Conservation (phyloP, 2,329 filamentous ascomycete genomes). For the Teratosphaeriaceae sp. region DNA sequence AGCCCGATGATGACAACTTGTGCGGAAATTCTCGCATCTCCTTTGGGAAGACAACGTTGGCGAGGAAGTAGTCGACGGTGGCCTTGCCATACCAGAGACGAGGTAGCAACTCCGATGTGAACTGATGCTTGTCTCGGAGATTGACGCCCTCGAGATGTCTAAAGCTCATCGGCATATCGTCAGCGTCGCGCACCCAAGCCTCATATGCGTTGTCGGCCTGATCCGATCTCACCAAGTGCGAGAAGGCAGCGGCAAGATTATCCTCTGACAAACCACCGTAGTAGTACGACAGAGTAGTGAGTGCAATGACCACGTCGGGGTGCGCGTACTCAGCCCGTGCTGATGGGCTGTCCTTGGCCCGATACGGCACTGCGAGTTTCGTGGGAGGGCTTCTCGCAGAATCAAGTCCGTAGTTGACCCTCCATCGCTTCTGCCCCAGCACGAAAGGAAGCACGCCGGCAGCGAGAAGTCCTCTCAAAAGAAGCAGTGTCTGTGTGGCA, state of each 20-base stretch:
- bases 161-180: conserved; percentile 13
- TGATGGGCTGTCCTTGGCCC: conserved; percentile 58
- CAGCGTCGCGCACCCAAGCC: conserved; percentile 15
- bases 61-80: conserved; percentile 60
- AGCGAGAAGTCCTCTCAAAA: conserved; percentile 58
- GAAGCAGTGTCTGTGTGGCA: conserved; percentile 36
- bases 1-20: conserved; percentile 60
- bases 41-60: conserved; percentile 57
- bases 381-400: conserved; percentile 41
- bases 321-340: conserved; percentile 61
- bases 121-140: conserved; percentile 19
- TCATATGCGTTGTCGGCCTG: conserved; percentile 22
- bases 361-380: conserved; percentile 57
- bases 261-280: conserved; percentile 48
- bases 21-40: conserved; percentile 58
- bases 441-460: conserved; percentile 54
- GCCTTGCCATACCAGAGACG: conserved; percentile 46
- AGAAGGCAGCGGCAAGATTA: conserved; percentile 37
- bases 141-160: conserved; percentile 20
- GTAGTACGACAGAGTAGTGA: conserved; percentile 64
- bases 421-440: conserved; percentile 58
- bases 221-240: conserved; percentile 17
- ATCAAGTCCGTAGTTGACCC: conserved; percentile 52
- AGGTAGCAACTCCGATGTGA: conserved; percentile 25
- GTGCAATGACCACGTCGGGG: conserved; percentile 57